Conservation (phyloP, 257 asterid genomes). For the Solanum bukasovii region DNA sequence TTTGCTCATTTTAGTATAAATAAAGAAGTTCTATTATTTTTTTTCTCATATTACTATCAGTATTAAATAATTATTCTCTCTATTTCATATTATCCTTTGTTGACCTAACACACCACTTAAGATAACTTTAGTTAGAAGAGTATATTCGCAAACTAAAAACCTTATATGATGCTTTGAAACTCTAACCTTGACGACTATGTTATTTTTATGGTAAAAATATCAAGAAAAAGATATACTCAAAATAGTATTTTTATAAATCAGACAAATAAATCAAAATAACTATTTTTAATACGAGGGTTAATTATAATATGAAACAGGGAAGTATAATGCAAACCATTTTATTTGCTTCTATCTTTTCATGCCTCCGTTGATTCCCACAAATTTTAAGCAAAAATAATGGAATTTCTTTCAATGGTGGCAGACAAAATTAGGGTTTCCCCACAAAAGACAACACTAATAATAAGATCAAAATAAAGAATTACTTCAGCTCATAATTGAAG, state of each 20-base stretch:
- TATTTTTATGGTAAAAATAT: too few species aligned
- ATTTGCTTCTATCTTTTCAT: slow-evolving; percentile 33
- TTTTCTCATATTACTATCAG: background rate
- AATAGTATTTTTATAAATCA: background rate
- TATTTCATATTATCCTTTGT: background rate
- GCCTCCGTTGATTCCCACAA: slow-evolving; percentile 50
- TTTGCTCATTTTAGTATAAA: background rate
- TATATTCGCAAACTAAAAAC: background rate
- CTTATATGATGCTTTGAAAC: background rate
- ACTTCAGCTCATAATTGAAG: background rate
- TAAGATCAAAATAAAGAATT: background rate
- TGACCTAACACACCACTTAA: background rate
- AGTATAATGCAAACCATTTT: slow-evolving; percentile 4
- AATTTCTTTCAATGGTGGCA: slow-evolving; percentile 32
- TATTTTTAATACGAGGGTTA: background rate
- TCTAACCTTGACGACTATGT: background rate
- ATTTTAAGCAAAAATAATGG: slow-evolving; percentile 8
- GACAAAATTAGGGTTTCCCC: slow-evolving; percentile 43
- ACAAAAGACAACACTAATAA: slow-evolving; percentile 15
- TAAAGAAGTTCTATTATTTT: background rate
- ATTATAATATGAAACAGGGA: background rate
- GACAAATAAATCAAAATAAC: background rate
- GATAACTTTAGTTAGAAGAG: background rate
- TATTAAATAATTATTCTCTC: background rate
- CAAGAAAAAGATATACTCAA: too few species aligned